phyloP scores from a whole-genome alignment of 108 stramenopile species.

The Fistulifera pelliculosa region DNA sequence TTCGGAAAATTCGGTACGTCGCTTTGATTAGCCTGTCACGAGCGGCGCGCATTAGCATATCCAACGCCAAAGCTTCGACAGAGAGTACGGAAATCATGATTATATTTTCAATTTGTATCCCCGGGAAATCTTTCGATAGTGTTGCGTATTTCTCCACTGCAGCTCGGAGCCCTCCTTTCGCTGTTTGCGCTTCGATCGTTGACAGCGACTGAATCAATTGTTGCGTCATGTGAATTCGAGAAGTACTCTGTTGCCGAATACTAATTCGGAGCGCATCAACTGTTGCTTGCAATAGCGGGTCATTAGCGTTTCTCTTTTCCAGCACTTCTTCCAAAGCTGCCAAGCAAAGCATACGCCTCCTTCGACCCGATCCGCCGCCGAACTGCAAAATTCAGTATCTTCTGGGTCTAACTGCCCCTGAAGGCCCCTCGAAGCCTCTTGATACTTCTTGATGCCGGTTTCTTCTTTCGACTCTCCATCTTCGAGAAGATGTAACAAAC shows the following conservation, averaged over 20 bases:
- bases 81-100: conserved; percentile 18
- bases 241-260: conserved; percentile 17
- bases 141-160: neutral
- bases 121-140: neutral
- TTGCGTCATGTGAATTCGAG: conserved; percentile 15
- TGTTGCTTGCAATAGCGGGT: conserved; percentile 3
- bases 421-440: conserved; percentile 10
- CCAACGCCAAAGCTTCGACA: conserved; percentile 44
- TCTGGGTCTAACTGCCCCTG: conserved; percentile 41
- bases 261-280: conserved; percentile 12
- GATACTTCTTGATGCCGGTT: conserved; percentile 25
- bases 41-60: conserved; percentile 49
- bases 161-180: neutral
- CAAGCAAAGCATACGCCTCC: conserved; percentile 21
- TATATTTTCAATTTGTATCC: conserved; percentile 6
- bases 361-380: conserved; percentile 57
- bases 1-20: conserved; percentile 39
- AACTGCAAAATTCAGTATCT: conserved; percentile 39
- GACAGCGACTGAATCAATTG: conserved; percentile 18
- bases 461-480: neutral
- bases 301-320: neutral
- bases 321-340: conserved; percentile 9
- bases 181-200: conserved; percentile 9
- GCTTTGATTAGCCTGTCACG: conserved; percentile 61
- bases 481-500: conserved; percentile 21